Conservation (phyloP, 768 basidiomycete species). For the Dioszegia hungarica region DNA sequence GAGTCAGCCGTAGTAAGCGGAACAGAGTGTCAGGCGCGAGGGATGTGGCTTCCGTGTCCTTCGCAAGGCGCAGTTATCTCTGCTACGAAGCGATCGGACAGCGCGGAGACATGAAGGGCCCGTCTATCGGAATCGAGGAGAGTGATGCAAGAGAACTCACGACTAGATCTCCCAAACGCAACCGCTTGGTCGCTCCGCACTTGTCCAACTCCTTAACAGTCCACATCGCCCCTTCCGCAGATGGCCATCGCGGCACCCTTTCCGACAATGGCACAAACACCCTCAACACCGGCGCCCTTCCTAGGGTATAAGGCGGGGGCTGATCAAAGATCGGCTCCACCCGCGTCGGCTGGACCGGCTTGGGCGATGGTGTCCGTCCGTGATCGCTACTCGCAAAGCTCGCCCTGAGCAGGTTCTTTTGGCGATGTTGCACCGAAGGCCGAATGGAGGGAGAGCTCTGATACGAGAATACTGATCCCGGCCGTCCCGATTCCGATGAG, state of each 20-base stretch:
- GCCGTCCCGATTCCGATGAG: conserved; percentile 39
- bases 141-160: conserved; percentile 9
- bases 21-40: no score
- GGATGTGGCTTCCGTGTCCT: no score
- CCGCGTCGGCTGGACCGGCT: conserved; percentile 3
- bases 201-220: conserved; percentile 42
- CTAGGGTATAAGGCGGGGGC: conserved; percentile 35
- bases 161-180: conserved; percentile 41
- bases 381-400: conserved; percentile 30
- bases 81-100: no score
- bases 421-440: neutral
- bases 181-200: conserved; percentile 39
- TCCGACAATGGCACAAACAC: conserved; percentile 46
- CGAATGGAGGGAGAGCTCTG: conserved; percentile 22
- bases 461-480: conserved; percentile 41
- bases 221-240: conserved; percentile 38
- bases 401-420: conserved; percentile 6
- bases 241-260: conserved; percentile 39
- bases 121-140: no score
- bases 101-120: no score
- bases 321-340: conserved; percentile 44
- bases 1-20: no score
- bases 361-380: conserved; percentile 4
- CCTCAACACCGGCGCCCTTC: conserved; percentile 39
- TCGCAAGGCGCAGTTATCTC: no score